phyloP scores from a whole-genome alignment of 2,329 filamentous ascomycete genomes.

The Stachybotrys elegans region DNA sequence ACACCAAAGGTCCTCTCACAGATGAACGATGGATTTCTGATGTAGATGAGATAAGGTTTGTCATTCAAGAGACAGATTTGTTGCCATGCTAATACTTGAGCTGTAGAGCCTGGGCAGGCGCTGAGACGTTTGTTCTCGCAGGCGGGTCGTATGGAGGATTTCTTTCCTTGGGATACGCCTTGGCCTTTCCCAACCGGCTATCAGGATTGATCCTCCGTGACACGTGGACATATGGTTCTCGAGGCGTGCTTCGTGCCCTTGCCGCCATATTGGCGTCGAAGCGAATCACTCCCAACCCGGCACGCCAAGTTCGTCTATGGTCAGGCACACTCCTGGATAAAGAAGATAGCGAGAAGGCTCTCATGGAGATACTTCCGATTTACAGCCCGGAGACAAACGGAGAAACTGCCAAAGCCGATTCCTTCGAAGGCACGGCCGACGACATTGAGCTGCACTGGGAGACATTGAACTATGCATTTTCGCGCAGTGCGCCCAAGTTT shows the following conservation, averaged over 20 bases:
- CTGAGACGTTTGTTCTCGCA: conserved; percentile 14
- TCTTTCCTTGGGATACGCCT: conserved; percentile 15
- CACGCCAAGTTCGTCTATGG: conserved; percentile 14
- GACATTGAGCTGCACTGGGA: conserved; percentile 11
- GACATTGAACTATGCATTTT: conserved; percentile 17
- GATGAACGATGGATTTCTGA: conserved; percentile 18
- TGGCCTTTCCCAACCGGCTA: conserved; percentile 12
- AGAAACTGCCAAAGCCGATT: not conserved
- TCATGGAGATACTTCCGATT: conserved; percentile 13
- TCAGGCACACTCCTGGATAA: conserved; percentile 11
- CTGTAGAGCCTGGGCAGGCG: conserved; percentile 13
- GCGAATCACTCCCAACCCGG: conserved; percentile 10
- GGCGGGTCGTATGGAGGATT: conserved; percentile 18
- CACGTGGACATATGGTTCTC: conserved; percentile 14
- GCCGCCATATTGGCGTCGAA: conserved; percentile 9
- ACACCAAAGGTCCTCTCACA: conserved; percentile 15
- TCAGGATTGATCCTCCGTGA: conserved; percentile 15
- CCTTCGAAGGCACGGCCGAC: not conserved
- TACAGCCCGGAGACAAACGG: conserved; percentile 7
- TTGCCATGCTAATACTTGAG: not conserved
- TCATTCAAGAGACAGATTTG: not conserved
- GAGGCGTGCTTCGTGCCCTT: conserved; percentile 8
- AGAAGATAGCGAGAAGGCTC: conserved; percentile 10
- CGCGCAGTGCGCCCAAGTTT: conserved; percentile 14
- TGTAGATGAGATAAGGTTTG: conserved; percentile 18